Conservation (phyloP, 441 rosid genomes). For the Biscutella laevigata region DNA sequence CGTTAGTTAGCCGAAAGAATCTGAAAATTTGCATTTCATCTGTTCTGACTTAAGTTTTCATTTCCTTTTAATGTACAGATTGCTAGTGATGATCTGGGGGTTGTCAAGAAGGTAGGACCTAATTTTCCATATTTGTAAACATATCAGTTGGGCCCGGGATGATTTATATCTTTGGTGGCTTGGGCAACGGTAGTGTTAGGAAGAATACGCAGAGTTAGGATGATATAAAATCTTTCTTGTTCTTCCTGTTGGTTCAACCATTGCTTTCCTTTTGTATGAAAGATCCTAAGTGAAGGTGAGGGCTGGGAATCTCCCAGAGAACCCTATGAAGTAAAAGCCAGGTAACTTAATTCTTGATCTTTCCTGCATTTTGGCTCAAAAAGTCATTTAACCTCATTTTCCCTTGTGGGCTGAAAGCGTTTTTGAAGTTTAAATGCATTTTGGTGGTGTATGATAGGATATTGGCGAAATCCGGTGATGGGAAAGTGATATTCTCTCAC, state of each 20-base stretch:
- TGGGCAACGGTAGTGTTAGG: slow-evolving; percentile 6
- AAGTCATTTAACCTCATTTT: neutral
- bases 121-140: neutral
- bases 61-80: slow-evolving; percentile 48
- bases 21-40: neutral
- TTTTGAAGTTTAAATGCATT: slow-evolving; percentile 1
- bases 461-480: slow-evolving; percentile 71
- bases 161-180: neutral
- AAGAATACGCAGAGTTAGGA: neutral
- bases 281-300: slow-evolving; percentile 76
- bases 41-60: neutral
- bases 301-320: slow-evolving; percentile 97
- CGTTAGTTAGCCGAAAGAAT: neutral
- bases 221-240: neutral
- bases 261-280: slow-evolving; percentile 15
- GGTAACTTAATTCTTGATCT: slow-evolving; percentile 38
- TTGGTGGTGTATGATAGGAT: slow-evolving; percentile 42
- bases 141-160: neutral
- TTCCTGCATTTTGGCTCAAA: neutral
- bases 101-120: slow-evolving; percentile 68
- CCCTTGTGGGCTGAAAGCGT: neutral
- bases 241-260: neutral
- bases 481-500: slow-evolving; percentile 45
- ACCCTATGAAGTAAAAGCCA: slow-evolving; percentile 84
- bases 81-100: slow-evolving; percentile 73